Evolutionary conservation across 2,329 filamentous ascomycete species (phyloP).

Genomic region (Sporothrix brasiliensis): DNA sequence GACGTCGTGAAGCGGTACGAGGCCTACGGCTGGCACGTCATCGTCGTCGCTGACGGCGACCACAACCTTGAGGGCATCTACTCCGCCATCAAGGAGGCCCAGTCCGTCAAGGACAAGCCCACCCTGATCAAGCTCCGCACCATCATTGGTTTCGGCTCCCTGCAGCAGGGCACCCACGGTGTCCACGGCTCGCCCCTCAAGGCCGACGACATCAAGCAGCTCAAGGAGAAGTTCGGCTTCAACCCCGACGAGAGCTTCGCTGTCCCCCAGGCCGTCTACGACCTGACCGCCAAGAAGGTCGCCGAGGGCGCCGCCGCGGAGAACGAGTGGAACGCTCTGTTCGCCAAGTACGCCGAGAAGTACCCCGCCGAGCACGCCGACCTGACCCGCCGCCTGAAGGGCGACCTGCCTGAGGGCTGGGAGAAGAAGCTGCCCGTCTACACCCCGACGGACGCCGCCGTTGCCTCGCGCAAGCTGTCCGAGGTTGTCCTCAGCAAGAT

Average conservation of each 20-base stretch:
- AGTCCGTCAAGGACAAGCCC: slow-evolving; percentile 93
- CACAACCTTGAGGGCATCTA: slow-evolving; percentile 84
- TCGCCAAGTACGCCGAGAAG: slow-evolving; percentile 80
- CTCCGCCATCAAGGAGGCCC: slow-evolving; percentile 80
- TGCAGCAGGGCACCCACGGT: slow-evolving; percentile 88
- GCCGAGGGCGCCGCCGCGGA: slow-evolving; percentile 85
- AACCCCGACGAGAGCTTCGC: slow-evolving; percentile 91
- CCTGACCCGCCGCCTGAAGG: slow-evolving; percentile 75
- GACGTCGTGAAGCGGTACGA: slow-evolving; percentile 94
- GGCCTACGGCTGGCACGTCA: slow-evolving; percentile 93
- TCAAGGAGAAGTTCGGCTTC: slow-evolving; percentile 96
- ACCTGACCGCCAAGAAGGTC: slow-evolving; percentile 82
- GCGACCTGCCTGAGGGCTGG: slow-evolving; percentile 93
- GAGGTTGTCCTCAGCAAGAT: slow-evolving; percentile 91
- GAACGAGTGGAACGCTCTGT: slow-evolving; percentile 91
- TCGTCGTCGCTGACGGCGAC: slow-evolving; percentile 85
- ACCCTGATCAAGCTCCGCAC: slow-evolving; percentile 95
- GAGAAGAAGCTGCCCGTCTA: slow-evolving; percentile 91
- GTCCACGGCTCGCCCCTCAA: slow-evolving; percentile 97
- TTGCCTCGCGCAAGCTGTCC: slow-evolving; percentile 94
- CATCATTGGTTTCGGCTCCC: slow-evolving; percentile 95
- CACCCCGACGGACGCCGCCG: slow-evolving; percentile 78
- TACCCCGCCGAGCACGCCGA: slow-evolving; percentile 80
- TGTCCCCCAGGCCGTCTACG: slow-evolving; percentile 93
- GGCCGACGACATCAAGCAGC: slow-evolving; percentile 86